Evolutionary conservation across 192 early-diverging fungal species (phyloP), one percentile per base, ranked within the genome.

Genomic region (Diversispora epigaea): DNA sequence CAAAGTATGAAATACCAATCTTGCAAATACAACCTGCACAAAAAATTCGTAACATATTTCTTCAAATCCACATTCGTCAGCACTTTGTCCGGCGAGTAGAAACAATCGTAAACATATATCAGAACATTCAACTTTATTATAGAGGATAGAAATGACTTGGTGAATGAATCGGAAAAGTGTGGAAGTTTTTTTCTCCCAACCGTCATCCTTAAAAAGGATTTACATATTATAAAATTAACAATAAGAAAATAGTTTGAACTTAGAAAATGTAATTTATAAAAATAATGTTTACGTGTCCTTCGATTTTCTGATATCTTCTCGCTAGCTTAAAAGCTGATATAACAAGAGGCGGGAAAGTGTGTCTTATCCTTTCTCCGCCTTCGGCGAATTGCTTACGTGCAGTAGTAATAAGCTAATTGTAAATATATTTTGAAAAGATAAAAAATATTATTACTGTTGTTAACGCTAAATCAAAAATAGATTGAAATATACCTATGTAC

Each of bases 11-110:
- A 62, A 67, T 21, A 57, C 6, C n/a, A 45, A 71, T 68, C 15
- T 32, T 17, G 6, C 0, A 40, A 45, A n/a, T 14, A 50, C 25
- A 80, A 83, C 82, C 76, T 97, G 91, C 6, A 96, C 96, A 81
- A 98, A 90, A 82, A 98, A 96, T 81, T 99, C 98, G 81, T 98
- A 99, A 10, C 90, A 89, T n/a, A 95, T 85, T 73, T 98, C 97
- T 77, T 98, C 96, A 78, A 94, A 89, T 6, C 93, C 89, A 15
- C 88, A 86, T 78, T 95, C 92, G 68, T 95, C 90, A 11, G 96
- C 95, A 17, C 89, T 88, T 71, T 94, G 89, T 0, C 95, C 98
- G 3, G 93, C 92, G 77, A 94, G 79, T 75, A 99, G 80, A 77
- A 91, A 96, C 74, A 98, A 78, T 46, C 93, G 89, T 68, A 99